Percentiles rank a stretch among this genome's conserved stretches.
These are phyloP conservation scores for Verticillium nonalfalfae DNA, from an alignment of 2,329 filamentous ascomycete species.

Conservation along the genomic window DNA sequence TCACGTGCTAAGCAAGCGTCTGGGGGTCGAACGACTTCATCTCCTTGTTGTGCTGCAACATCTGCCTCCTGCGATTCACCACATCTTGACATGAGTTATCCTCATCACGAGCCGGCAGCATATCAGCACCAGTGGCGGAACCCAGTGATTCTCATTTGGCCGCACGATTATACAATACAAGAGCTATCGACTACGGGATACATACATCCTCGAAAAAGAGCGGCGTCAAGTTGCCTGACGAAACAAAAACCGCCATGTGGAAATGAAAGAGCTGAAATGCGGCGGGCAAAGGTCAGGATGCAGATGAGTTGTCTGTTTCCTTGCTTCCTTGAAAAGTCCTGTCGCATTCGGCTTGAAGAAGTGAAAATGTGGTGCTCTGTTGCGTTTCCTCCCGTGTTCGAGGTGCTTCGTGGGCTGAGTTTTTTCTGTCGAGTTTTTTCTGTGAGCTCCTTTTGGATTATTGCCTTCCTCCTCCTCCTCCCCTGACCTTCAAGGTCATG, in stretches of 20 bases:
- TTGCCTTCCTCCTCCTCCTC: neutral
- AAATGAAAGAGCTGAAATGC: neutral
- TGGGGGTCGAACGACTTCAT: too few species aligned
- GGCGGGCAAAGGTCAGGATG: neutral
- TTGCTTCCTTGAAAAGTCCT: neutral
- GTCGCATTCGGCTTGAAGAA: neutral
- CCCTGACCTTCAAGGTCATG: too few species aligned
- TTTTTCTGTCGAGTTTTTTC: neutral
- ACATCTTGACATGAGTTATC: too few species aligned
- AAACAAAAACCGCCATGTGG: neutral
- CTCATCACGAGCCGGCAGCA: too few species aligned
- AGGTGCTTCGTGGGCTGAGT: neutral
- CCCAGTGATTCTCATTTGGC: neutral
- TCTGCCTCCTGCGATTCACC: too few species aligned
- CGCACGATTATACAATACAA: neutral
- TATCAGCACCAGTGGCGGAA: neutral
- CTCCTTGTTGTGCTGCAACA: too few species aligned
- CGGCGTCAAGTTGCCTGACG: neutral
- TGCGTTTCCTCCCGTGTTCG: neutral
- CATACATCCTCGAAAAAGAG: neutral
- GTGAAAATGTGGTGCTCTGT: neutral
- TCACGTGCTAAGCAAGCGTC: too few species aligned
- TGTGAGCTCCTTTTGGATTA: too few species aligned
- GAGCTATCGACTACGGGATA: neutral
- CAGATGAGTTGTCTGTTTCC: neutral